Evolutionary conservation across 129 eudicot genomes (phyloP).

Genomic region (Lactuca sativa): DNA sequence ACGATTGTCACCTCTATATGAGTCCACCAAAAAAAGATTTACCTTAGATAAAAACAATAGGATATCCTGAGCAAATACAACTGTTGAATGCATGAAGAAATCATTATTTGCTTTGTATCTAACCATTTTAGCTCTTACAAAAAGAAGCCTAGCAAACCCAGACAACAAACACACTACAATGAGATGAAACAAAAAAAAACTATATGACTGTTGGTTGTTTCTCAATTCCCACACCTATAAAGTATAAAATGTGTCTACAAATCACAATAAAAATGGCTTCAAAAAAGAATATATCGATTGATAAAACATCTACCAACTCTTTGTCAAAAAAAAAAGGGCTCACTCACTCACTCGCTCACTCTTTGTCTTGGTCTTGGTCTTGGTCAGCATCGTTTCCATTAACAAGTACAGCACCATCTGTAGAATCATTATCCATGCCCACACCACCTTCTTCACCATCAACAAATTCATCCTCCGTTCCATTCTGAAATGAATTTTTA

Average conservation of each 20-base stretch:
- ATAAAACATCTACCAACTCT: constrained; percentile 12
- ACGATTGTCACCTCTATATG: too few species aligned
- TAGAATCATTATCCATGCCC: constrained; percentile 81
- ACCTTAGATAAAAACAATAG: too few species aligned
- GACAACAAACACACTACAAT: constrained; percentile 10
- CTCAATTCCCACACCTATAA: constrained; percentile 10
- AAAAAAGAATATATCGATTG: constrained; percentile 16
- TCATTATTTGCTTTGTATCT: not conserved
- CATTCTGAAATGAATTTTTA: not conserved
- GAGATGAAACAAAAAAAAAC: constrained; percentile 4
- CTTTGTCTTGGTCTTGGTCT: constrained; percentile 45
- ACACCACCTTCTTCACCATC: constrained; percentile 25
- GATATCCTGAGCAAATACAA: too few species aligned
- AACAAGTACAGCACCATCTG: constrained; percentile 80
- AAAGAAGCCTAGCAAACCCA: not conserved
- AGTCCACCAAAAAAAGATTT: too few species aligned
- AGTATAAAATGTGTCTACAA: constrained; percentile 19
- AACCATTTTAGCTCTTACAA: constrained; percentile 9
- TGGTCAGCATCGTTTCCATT: constrained; percentile 74
- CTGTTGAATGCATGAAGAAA: not conserved
- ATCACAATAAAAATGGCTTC: constrained; percentile 18
- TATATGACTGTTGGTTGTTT: constrained; percentile 12
- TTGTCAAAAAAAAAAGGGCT: not conserved
- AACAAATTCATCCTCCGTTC: constrained; percentile 34
- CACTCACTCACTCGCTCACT: constrained; percentile 1